Base-by-base conservation (phyloP, 202 grass and related monocot species). In the Panicum virgatum region DNA sequence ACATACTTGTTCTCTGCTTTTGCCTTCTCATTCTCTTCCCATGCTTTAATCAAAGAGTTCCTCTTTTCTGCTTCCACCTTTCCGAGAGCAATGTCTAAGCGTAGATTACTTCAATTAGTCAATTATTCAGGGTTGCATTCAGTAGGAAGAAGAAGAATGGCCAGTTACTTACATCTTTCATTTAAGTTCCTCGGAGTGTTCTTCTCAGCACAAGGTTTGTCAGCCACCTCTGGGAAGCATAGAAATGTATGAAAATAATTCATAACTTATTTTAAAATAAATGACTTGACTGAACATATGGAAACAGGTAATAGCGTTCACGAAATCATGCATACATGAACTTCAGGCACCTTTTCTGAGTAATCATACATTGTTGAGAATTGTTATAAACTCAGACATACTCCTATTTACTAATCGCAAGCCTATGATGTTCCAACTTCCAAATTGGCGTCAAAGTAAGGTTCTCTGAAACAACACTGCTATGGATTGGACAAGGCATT, bases 1-100 rank as follows among this genome's bases (percentile, higher is more conserved):
- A 47, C 62, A 54, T 86, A 90, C 90, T 81, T 92, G 57, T 92
- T 86, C 16, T 92, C 70, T 26, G 90, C 90, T 66, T 87, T 89
- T 2, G 83, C 32, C 69, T 92, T 92, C 80, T 87, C 70, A 5
- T 83, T 92, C 3, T 78, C 80, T 38, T 87, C 87, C 90, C 90
- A 92, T 70, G 87, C 80, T 83, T 80, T 89, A 37, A 85, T 87
- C 67, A 92, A 29, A 53, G 83, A 87, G n/a, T 44, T 80, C 43
- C 64, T 81, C 32, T 84, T 92, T 19, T 90, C 87, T 0, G 70
- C 59, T 30, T 92, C 82, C 26, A 92, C 62, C 38, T 78, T 86
- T 5, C 87, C 87, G 13, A 89, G 83, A 77, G 82, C 90, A 62
- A 83, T 54, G 5, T 89, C 90, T 92, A 67, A 68, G 87, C 23